These are phyloP conservation scores for Steccherinum ochraceum DNA, from an alignment of 768 basidiomycete species.

Conservation along the genomic window DNA sequence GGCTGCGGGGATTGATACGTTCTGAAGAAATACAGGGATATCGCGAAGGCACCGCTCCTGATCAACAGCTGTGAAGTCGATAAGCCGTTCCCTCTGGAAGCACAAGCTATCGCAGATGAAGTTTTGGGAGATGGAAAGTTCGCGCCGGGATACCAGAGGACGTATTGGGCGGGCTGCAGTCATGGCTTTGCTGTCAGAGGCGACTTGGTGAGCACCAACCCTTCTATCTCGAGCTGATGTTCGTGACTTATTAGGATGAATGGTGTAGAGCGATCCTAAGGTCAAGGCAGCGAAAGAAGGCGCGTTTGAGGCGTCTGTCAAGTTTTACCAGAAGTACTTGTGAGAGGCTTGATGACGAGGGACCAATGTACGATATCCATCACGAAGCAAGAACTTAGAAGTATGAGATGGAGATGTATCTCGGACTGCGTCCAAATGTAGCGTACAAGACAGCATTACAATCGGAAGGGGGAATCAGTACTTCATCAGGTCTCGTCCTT, in stretches of 20 bases:
- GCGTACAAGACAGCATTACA: too few species aligned
- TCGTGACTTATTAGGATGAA: neutral
- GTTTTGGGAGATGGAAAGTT: slow-evolving; percentile 32
- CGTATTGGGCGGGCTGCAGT: slow-evolving; percentile 23
- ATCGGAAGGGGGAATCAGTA: too few species aligned
- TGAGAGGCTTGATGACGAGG: neutral
- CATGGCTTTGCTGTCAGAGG: slow-evolving; percentile 37
- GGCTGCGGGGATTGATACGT: too few species aligned
- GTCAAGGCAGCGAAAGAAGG: slow-evolving; percentile 30
- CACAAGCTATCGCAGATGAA: slow-evolving; percentile 29
- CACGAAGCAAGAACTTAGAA: too few species aligned
- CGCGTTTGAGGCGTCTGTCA: neutral
- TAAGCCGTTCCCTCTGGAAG: slow-evolving; percentile 25
- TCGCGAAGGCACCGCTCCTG: slow-evolving; percentile 33
- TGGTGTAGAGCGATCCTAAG: slow-evolving; percentile 6
- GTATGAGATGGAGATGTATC: too few species aligned
- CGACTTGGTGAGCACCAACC: slow-evolving; percentile 17
- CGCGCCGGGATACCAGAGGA: slow-evolving; percentile 30
- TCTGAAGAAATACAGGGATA: slow-evolving; percentile 26
- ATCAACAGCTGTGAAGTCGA: slow-evolving; percentile 36
- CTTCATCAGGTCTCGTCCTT: too few species aligned
- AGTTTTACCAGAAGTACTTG: slow-evolving; percentile 8
- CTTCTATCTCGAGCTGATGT: neutral
- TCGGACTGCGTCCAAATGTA: too few species aligned
- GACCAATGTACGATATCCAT: too few species aligned